Conservation (phyloP, 768 basidiomycete species). For the Rhodosporidiobolus odoratus region DNA sequence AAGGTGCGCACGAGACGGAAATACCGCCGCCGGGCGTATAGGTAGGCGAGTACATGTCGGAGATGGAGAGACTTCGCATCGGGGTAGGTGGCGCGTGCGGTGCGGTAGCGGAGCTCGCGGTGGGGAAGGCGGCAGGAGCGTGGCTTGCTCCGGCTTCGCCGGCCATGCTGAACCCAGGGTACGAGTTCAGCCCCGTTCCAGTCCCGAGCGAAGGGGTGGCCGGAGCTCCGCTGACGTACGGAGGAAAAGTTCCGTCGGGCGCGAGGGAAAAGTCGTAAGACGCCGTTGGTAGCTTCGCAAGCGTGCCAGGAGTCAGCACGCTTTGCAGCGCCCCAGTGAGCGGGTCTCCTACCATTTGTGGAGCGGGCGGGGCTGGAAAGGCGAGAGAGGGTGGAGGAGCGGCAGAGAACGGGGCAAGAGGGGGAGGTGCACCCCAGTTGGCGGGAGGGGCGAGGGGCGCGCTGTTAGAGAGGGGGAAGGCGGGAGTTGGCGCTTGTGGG, state of each 20-base stretch:
- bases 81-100: not conserved
- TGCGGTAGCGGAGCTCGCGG: too few species aligned
- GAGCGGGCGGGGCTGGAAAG: not conserved
- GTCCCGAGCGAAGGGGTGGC: not conserved
- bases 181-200: not conserved
- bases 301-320: constrained; percentile 24
- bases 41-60: constrained; percentile 9
- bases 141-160: too few species aligned
- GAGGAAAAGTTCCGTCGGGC: not conserved
- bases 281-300: constrained; percentile 17
- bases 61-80: constrained; percentile 6
- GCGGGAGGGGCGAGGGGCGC: constrained; percentile 16
- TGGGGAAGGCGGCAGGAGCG: not conserved
- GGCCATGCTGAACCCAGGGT: not conserved
- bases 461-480: constrained; percentile 1
- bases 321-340: constrained; percentile 16
- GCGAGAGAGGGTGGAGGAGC: not conserved
- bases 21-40: not conserved
- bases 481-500: not conserved
- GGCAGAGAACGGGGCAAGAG: not conserved
- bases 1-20: not conserved
- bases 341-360: not conserved
- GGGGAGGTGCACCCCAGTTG: not conserved
- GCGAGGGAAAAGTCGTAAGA: constrained; percentile 16
- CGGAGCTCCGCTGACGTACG: constrained; percentile 6